Conservation (phyloP, 73 alveolate genomes). For the Tetrahymena elliotti region DNA sequence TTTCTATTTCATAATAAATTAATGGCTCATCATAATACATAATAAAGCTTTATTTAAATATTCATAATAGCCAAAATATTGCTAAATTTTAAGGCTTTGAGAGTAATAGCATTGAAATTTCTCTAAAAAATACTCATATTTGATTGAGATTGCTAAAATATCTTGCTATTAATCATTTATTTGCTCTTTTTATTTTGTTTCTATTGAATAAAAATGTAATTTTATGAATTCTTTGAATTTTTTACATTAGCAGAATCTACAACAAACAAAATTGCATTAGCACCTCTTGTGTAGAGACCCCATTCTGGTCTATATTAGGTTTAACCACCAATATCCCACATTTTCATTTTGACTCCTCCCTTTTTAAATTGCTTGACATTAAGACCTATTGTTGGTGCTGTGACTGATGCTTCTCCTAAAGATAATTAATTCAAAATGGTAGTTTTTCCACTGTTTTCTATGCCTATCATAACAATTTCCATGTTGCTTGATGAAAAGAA, state of each 20-base stretch:
- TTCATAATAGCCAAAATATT: no score
- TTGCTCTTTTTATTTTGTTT: neutral
- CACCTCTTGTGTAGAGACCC: constrained; percentile 77
- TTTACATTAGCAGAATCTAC: constrained; percentile 73
- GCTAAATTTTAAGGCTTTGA: no score
- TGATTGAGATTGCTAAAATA: no score
- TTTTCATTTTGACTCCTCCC: constrained; percentile 75
- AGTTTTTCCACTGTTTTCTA: constrained; percentile 86
- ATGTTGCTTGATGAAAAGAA: constrained; percentile 56
- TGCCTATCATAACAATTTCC: constrained; percentile 77
- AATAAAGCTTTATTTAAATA: no score
- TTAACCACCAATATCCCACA: constrained; percentile 93
- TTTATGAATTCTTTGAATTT: no score
- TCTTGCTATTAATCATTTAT: no score
- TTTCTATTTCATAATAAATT: no score
- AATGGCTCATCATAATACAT: no score
- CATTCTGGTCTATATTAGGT: constrained; percentile 81
- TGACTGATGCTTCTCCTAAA: constrained; percentile 64
- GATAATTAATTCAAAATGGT: constrained; percentile 64
- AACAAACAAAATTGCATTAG: constrained; percentile 67
- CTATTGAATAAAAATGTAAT: no score
- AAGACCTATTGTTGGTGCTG: constrained; percentile 85
- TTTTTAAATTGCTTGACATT: constrained; percentile 69
- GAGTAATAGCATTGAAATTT: no score
- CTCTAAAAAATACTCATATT: no score